Base-by-base conservation (phyloP, 345 rosid genomes). In the Ceriops decandra region DNA sequence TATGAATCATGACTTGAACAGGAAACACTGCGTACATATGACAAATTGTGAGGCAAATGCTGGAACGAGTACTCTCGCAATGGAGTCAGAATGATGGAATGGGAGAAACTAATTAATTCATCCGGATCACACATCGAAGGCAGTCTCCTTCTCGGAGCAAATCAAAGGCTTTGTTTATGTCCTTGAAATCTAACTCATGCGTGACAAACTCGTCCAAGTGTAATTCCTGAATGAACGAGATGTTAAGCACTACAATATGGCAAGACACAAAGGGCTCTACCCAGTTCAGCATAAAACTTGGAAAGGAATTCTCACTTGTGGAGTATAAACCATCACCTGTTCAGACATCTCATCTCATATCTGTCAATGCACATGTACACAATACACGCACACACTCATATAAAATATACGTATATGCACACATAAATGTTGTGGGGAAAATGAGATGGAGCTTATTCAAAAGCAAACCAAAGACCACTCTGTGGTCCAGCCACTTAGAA, bases 121-220 rank as follows among this genome's bases (percentile, higher is more conserved):
- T 86, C 96, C 89, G 86, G 31, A 93, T 78, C 69, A 93, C 92
- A 77, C 90, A 87, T 7, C 93, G 84, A 58, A 93, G 85, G 64
- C 82, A 81, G 68, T 83, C 79, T 57, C 97, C 93, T 57, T 78
- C 81, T 1, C 77, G 27, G 2, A 87, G 88, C 68, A 90, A 70
- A 58, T 86, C 82, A 33, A 89, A 89, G 11, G 95, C 91, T 58
- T 83, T 81, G 76, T 90, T 90, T 68, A 92, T 88, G 16, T 86
- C 93, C 72, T 84, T 87, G 21, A 93, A 87, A 42, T 65, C 80
- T 57, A 90, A 69, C 70, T 88, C 97, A 57, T 93, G 98, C 0
- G 97, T 88, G 26, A 87, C 90, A 79, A 90, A 93, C 60, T 90
- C 74, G 46, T 90, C 96, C 75, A 93, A 62, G 57, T 71, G 81